These are phyloP conservation scores for Pilatotrama ljubarskyi DNA, from an alignment of 768 basidiomycete genomes.

Conservation along the genomic window DNA sequence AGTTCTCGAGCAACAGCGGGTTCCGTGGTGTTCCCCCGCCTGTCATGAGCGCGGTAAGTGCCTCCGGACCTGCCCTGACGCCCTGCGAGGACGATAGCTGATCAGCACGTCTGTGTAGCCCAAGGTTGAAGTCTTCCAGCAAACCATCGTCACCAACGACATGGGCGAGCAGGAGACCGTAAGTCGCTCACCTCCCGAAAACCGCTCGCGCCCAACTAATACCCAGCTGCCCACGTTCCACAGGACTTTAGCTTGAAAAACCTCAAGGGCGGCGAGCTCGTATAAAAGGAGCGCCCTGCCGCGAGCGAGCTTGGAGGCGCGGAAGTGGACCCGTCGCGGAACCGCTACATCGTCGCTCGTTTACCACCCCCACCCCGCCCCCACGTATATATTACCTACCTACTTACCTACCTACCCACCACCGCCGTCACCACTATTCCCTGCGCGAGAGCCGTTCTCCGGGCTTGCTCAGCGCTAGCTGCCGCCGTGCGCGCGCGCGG, in stretches of 20 bases:
- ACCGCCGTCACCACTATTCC: neutral
- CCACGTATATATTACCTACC: neutral
- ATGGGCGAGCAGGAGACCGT: slow-evolving; percentile 6
- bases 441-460: too few species aligned
- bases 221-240: neutral
- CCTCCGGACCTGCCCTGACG: too few species aligned
- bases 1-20: slow-evolving; percentile 12
- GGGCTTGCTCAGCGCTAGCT: too few species aligned
- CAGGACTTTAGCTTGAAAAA: slow-evolving; percentile 13
- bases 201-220: neutral
- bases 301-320: neutral
- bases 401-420: neutral
- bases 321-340: neutral
- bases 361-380: neutral
- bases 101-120: neutral
- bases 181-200: neutral
- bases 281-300: neutral
- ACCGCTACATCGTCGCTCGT: neutral
- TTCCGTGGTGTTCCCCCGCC: slow-evolving; percentile 5
- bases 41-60: neutral
- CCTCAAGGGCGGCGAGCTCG: slow-evolving; percentile 14
- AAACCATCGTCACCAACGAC: slow-evolving; percentile 11
- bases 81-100: too few species aligned
- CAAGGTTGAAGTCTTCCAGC: slow-evolving; percentile 14
- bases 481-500: too few species aligned